phyloP scores from a whole-genome alignment of 1,139 yeast species.

The Yamadazyma songkhlaensis region DNA sequence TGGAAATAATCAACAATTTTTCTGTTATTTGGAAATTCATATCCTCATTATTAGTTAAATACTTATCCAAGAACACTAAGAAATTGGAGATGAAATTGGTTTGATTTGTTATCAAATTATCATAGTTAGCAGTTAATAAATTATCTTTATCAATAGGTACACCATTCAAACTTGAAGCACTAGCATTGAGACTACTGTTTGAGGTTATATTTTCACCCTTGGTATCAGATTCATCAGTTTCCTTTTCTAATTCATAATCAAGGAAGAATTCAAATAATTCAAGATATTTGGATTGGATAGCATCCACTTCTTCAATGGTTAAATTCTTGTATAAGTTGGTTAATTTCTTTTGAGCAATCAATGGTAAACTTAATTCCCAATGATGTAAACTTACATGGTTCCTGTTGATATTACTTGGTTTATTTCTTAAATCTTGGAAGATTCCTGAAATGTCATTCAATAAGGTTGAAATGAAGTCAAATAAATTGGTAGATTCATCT shows the following conservation, averaged over 20 bases:
- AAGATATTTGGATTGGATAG: slow-evolving; percentile 33
- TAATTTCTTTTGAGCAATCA: slow-evolving; percentile 26
- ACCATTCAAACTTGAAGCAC: slow-evolving; percentile 6
- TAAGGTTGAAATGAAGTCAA: slow-evolving; percentile 26
- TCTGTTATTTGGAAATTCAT: slow-evolving; percentile 21
- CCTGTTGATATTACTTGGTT: slow-evolving; percentile 32
- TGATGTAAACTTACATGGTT: slow-evolving; percentile 42
- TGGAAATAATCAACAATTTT: slow-evolving; percentile 25
- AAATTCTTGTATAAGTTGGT: slow-evolving; percentile 14
- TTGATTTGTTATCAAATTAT: slow-evolving; percentile 34
- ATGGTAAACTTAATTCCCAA: slow-evolving; percentile 41
- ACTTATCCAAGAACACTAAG: slow-evolving; percentile 32
- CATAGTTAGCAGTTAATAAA: slow-evolving; percentile 33
- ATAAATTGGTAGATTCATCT: slow-evolving; percentile 12
- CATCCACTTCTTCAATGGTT: slow-evolving; percentile 22
- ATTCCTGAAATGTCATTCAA: slow-evolving; percentile 33
- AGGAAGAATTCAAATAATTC: slow-evolving; percentile 34
- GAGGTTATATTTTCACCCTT: not conserved
- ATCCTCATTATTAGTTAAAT: slow-evolving; percentile 22
- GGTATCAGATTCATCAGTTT: slow-evolving; percentile 1
- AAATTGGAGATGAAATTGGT: slow-evolving; percentile 37
- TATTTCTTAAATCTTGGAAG: slow-evolving; percentile 27
- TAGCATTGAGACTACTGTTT: slow-evolving; percentile 3
- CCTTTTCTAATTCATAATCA: slow-evolving; percentile 25
- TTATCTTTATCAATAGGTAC: slow-evolving; percentile 16